Conservation (phyloP, 1,284 basidiomycete genomes). For the Pterulicium gracile region DNA sequence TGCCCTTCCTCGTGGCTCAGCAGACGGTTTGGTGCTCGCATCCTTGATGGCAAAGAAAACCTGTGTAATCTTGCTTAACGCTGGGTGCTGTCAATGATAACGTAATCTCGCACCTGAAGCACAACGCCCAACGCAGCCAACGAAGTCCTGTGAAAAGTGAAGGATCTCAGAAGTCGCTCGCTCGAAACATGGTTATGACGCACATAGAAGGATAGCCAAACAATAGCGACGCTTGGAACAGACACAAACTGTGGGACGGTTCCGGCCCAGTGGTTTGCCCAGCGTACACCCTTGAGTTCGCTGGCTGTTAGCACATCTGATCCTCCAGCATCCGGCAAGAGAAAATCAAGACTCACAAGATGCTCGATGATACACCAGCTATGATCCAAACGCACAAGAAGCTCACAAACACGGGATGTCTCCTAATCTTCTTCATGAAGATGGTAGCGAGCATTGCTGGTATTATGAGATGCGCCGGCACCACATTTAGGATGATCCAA, state of each 20-base stretch:
- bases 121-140: slow-evolving; percentile 30
- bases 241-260: slow-evolving; percentile 30
- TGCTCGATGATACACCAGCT: slow-evolving; percentile 22
- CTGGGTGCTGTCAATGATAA: not conserved
- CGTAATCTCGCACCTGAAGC: slow-evolving; percentile 22
- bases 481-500: slow-evolving; percentile 36
- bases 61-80: slow-evolving; percentile 15
- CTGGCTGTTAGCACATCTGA: too few relatives aligned
- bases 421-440: slow-evolving; percentile 26
- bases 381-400: slow-evolving; percentile 32
- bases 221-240: slow-evolving; percentile 34
- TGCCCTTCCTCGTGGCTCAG: not conserved
- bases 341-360: slow-evolving; percentile 7
- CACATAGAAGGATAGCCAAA: slow-evolving; percentile 38
- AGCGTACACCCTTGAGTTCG: slow-evolving; percentile 25
- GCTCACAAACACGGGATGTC: slow-evolving; percentile 39
- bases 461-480: slow-evolving; percentile 36
- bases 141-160: slow-evolving; percentile 26
- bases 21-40: slow-evolving; percentile 17
- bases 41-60: slow-evolving; percentile 32
- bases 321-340: too few relatives aligned
- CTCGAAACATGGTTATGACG: too few relatives aligned
- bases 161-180: too few relatives aligned
- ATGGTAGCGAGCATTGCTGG: slow-evolving; percentile 31
- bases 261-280: slow-evolving; percentile 31